Conservation (phyloP, 768 basidiomycete species). For the Agaricus subrufescens region DNA sequence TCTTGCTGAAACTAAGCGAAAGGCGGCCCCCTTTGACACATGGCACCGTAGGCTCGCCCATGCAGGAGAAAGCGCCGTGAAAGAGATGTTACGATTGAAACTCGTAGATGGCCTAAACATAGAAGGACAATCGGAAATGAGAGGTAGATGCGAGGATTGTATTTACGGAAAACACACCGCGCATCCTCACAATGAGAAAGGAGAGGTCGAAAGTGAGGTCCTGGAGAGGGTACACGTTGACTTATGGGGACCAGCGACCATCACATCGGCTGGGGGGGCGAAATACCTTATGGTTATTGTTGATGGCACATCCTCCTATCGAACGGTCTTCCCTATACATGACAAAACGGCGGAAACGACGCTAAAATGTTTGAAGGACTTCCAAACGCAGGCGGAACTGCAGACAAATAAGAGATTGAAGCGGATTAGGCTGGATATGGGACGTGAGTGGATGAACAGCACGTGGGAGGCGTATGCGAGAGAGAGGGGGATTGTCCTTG, state of each 20-base stretch:
- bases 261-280: conserved; percentile 12
- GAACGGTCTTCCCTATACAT: conserved; percentile 15
- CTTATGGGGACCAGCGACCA: conserved; percentile 19
- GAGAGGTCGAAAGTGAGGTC: conserved; percentile 11
- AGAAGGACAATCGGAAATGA: too few relatives aligned
- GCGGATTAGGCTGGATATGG: background rate
- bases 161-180: conserved; percentile 18
- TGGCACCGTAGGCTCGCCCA: too few relatives aligned
- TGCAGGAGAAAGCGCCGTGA: too few relatives aligned
- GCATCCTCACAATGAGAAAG: conserved; percentile 18
- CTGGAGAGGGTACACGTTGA: conserved; percentile 19
- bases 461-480: background rate
- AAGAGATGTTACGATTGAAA: too few relatives aligned
- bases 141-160: conserved; percentile 25
- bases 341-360: conserved; percentile 17
- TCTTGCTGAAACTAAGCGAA: too few relatives aligned
- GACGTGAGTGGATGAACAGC: conserved; percentile 12
- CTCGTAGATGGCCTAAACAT: too few relatives aligned
- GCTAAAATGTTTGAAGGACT: conserved; percentile 12
- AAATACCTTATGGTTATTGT: conserved; percentile 22
- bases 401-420: conserved; percentile 13
- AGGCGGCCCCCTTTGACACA: too few relatives aligned
- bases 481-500: background rate
- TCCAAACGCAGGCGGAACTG: conserved; percentile 10
- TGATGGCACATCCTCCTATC: conserved; percentile 15